Base-by-base conservation (phyloP, 495 filamentous ascomycete genomes). In the Amphirosellinia nigrospora region DNA sequence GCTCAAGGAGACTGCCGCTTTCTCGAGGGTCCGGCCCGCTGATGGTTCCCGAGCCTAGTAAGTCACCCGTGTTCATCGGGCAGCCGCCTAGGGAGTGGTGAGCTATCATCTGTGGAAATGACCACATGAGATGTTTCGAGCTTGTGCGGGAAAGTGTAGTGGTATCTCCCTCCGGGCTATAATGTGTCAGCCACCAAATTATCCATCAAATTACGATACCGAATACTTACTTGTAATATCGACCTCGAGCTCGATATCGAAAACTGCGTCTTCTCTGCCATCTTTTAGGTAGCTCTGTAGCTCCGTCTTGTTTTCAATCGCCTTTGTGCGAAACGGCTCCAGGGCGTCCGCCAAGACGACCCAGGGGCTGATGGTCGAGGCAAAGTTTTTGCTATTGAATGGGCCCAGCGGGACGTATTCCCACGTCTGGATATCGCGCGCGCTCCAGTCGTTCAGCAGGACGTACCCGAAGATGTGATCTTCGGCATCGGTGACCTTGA, bases 371-470 rank as follows among this genome's bases (percentile, higher is more conserved):
- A 98, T 92, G 3, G 88, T 92, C 0, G 94, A 96, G n/a, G 89
- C 93, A 79, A 97, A 97, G 79, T 96, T 97, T 86, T 98, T 98
- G 7, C 88, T 84, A 70, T 93, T 95, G 82, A 98, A 97, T 1
- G 94, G 94, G 0, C 93, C 93, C 30, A 96, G 80, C 4, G 93
- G 93, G 2, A 93, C 82, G 73, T 95, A 96, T 80, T 98, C 94
- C 94, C 94, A 98, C 6, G 85, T 84, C 79, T 98, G 94, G 53
- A 98, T 90, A 76, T 98, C 94, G 61, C 94, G 84, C 11, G 94
- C 94, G 70, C 90, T 94, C 94, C 94, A 98, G 79, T 98, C 94
- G 79, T 98, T 98, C 84, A 98, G 86, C 59, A 98, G 82, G 3
- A 97, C 94, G 34, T 94, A 83, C 6, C 94, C 94, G 79, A 97